These are phyloP conservation scores for Caryopteris hybrid DNA, from an alignment of 305 asterid genomes.

Conservation along the genomic window DNA sequence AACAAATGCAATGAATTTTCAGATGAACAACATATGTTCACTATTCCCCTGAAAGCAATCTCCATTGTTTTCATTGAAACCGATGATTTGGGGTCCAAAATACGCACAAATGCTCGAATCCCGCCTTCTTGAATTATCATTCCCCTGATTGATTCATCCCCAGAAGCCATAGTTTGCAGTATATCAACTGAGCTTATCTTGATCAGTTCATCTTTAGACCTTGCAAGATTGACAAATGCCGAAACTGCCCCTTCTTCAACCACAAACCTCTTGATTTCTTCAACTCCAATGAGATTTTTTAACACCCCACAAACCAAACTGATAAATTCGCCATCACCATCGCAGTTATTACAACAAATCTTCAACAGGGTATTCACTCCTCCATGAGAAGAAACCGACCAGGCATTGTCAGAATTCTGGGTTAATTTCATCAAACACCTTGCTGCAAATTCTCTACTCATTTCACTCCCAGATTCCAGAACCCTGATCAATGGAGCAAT, in stretches of 20 bases:
- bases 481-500: conserved; percentile 60
- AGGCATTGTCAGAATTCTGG: conserved; percentile 77
- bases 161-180: conserved; percentile 58
- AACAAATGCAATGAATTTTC: conserved; percentile 27
- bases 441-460: conserved; percentile 48
- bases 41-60: conserved; percentile 57
- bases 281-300: conserved; percentile 74
- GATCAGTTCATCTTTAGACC: conserved; percentile 48
- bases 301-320: conserved; percentile 66
- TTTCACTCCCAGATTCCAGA: conserved; percentile 52
- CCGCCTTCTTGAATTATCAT: conserved; percentile 61
- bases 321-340: conserved; percentile 34
- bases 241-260: conserved; percentile 72
- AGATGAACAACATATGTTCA: conserved; percentile 43
- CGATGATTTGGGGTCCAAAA: conserved; percentile 51
- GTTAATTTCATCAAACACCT: conserved; percentile 68
- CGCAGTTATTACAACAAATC: conserved; percentile 33
- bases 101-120: conserved; percentile 45
- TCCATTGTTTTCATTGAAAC: conserved; percentile 51
- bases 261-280: conserved; percentile 77
- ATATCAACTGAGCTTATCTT: conserved; percentile 65
- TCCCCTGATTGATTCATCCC: conserved; percentile 49
- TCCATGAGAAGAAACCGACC: conserved; percentile 92
- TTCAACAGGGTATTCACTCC: conserved; percentile 72
- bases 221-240: conserved; percentile 39